Conservation (phyloP, 257 asterid genomes). For the Penstemon davidsonii region DNA sequence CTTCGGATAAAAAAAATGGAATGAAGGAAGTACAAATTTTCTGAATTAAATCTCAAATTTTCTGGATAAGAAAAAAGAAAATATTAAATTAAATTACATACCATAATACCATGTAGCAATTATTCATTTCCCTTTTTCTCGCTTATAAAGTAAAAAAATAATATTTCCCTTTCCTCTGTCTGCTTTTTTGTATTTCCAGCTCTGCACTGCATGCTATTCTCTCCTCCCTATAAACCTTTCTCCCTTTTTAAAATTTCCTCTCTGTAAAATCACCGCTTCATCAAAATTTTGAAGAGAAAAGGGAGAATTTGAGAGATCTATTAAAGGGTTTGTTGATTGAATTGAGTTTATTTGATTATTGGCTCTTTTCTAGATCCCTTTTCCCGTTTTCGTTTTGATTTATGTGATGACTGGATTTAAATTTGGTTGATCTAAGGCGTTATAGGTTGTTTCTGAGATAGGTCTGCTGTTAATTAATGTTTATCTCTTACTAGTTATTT, state of each 20-base stretch:
- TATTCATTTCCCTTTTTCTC: conserved; percentile 27
- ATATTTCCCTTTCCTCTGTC: conserved; percentile 2
- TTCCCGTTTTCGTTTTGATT: not conserved
- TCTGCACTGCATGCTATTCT: conserved; percentile 31
- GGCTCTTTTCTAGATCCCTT: conserved; percentile 7
- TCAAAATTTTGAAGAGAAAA: conserved; percentile 21
- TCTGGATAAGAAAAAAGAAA: not conserved
- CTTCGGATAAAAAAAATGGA: too few species aligned
- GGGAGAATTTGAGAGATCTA: conserved; percentile 34
- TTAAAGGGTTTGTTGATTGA: conserved; percentile 29
- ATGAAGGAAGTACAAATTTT: too few species aligned
- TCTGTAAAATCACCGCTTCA: conserved; percentile 13
- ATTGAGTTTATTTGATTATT: not conserved
- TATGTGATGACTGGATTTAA: conserved; percentile 5
- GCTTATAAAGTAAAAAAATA: conserved; percentile 10
- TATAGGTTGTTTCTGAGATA: conserved; percentile 14
- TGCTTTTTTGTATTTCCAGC: conserved; percentile 39
- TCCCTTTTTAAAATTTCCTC: conserved; percentile 29
- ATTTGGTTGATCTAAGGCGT: conserved; percentile 31
- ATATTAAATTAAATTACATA: conserved; percentile 1
- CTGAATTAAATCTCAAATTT: too few species aligned
- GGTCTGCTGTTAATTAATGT: conserved; percentile 1
- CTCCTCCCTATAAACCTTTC: conserved; percentile 32
- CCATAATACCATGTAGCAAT: conserved; percentile 32
- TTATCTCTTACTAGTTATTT: not conserved